These are phyloP conservation scores for Fusarium tricinctum DNA, from an alignment of 2,329 filamentous ascomycete genomes.

Conservation along the genomic window DNA sequence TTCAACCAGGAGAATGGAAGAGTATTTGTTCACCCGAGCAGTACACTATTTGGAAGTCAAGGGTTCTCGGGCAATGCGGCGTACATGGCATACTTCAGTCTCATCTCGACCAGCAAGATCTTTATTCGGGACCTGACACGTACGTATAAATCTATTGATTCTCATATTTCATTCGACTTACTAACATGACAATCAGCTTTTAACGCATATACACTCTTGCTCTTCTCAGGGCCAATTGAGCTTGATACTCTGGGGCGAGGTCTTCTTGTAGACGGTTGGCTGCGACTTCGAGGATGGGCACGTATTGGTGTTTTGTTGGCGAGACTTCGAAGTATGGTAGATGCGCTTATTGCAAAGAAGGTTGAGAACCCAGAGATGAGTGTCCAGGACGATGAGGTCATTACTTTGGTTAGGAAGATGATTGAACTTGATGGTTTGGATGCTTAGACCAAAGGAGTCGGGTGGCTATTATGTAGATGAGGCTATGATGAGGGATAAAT, in stretches of 20 bases:
- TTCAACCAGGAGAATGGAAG: conserved; percentile 87
- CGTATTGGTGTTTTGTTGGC: conserved; percentile 92
- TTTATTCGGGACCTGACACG: conserved; percentile 93
- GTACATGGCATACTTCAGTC: conserved; percentile 91
- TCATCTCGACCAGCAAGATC: conserved; percentile 92
- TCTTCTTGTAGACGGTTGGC: conserved; percentile 91
- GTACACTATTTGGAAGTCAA: conserved; percentile 86
- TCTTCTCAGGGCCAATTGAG: conserved; percentile 88
- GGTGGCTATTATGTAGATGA: not conserved
- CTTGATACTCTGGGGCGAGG: conserved; percentile 91
- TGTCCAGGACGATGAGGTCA: conserved; percentile 73
- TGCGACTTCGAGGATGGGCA: conserved; percentile 89
- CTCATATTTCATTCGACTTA: not conserved
- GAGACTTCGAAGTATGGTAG: conserved; percentile 85
- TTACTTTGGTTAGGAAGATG: conserved; percentile 81
- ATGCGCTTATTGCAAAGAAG: conserved; percentile 84
- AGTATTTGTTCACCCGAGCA: conserved; percentile 93
- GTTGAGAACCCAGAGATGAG: conserved; percentile 80
- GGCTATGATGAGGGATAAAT: conserved; percentile 1
- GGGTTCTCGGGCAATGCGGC: conserved; percentile 79
- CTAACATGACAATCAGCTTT: conserved; percentile 71
- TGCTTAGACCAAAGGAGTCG: conserved; percentile 56
- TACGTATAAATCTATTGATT: conserved; percentile 60
- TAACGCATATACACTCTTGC: conserved; percentile 87
- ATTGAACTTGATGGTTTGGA: conserved; percentile 93